Percentiles rank a stretch among this genome's conserved stretches.
These are phyloP conservation scores for Cutaneotrichosporon arboriforme DNA, from an alignment of 1,284 basidiomycete species.

Conservation along the genomic window DNA sequence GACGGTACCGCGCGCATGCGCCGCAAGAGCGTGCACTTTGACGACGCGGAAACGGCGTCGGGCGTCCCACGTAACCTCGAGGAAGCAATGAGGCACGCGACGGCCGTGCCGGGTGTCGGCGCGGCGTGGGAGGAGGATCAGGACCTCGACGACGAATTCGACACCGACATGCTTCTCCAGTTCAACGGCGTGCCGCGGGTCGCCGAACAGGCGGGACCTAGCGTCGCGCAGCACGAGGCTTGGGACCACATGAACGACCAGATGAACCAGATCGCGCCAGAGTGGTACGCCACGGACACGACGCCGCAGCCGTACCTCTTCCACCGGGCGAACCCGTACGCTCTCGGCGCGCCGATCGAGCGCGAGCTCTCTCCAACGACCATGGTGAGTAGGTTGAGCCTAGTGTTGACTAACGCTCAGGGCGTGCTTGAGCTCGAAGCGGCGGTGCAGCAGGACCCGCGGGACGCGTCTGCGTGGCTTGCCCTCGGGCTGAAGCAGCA, in stretches of 20 bases:
- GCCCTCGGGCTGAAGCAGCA: conserved; percentile 95
- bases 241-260: conserved; percentile 51
- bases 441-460: conserved; percentile 71
- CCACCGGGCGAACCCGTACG: conserved; percentile 74
- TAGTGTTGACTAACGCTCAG: conserved; percentile 53
- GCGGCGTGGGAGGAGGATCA: conserved; percentile 45
- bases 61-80: conserved; percentile 39
- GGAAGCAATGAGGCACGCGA: conserved; percentile 49
- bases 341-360: conserved; percentile 55
- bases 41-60: conserved; percentile 17
- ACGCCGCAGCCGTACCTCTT: conserved; percentile 60
- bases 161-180: conserved; percentile 33
- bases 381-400: conserved; percentile 34
- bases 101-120: conserved; percentile 37
- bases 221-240: conserved; percentile 6
- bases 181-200: conserved; percentile 27
- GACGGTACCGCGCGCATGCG: conserved; percentile 10
- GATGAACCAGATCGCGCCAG: conserved; percentile 57
- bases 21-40: conserved; percentile 48
- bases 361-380: conserved; percentile 32
- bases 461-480: conserved; percentile 74
- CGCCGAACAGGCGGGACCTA: conserved; percentile 21
- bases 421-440: conserved; percentile 86
- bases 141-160: conserved; percentile 29
- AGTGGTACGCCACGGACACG: conserved; percentile 76